phyloP scores from a whole-genome alignment of 1,284 basidiomycete genomes.

The Apiotrichum siamense region DNA sequence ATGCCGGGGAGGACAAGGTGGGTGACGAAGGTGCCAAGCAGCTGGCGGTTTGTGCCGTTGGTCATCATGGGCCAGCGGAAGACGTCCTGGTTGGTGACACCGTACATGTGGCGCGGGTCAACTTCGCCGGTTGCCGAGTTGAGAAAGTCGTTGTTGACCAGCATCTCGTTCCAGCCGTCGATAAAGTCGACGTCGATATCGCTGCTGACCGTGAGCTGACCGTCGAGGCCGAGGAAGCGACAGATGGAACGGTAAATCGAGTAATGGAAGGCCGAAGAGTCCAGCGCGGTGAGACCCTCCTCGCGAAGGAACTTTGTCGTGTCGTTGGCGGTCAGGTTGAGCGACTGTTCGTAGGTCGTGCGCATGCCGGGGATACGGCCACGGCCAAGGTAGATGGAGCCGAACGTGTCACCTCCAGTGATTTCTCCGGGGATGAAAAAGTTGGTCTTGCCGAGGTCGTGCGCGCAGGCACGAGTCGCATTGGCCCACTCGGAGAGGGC shows the following conservation, averaged over 20 bases:
- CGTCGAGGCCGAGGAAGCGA: conserved; percentile 87
- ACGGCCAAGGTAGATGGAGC: conserved; percentile 76
- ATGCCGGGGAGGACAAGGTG: conserved; percentile 79
- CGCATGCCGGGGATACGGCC: conserved; percentile 65
- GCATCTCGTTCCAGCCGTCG: conserved; percentile 81
- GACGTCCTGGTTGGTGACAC: conserved; percentile 84
- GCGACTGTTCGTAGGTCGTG: conserved; percentile 60
- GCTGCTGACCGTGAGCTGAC: conserved; percentile 78
- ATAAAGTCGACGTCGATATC: conserved; percentile 75
- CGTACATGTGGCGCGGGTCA: conserved; percentile 82
- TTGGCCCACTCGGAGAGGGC: conserved; percentile 70
- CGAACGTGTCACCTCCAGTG: conserved; percentile 88
- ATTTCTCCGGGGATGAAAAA: conserved; percentile 88
- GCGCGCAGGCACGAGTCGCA: conserved; percentile 66
- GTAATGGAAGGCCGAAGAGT: conserved; percentile 81
- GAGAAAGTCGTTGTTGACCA: conserved; percentile 75
- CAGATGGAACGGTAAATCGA: conserved; percentile 76
- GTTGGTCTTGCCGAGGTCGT: conserved; percentile 65
- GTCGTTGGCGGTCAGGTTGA: conserved; percentile 53
- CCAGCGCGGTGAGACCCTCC: conserved; percentile 58
- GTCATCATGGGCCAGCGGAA: conserved; percentile 83
- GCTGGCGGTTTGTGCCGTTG: conserved; percentile 70
- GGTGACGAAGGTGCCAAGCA: conserved; percentile 68
- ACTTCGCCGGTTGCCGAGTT: conserved; percentile 61
- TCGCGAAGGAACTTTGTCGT: conserved; percentile 73